phyloP scores from a whole-genome alignment of 345 rosid species.

The Melaleuca quinquenervia region DNA sequence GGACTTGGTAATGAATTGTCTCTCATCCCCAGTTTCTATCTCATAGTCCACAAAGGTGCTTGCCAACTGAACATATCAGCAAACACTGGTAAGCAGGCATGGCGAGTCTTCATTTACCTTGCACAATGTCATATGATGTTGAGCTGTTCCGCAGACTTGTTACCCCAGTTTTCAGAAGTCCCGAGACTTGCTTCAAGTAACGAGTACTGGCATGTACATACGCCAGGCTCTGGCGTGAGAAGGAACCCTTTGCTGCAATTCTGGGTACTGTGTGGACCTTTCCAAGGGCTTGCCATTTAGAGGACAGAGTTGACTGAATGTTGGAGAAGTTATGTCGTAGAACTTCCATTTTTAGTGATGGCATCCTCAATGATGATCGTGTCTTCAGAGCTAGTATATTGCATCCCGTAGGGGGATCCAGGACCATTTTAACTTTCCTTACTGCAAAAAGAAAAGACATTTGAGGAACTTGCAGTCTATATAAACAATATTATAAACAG shows the following conservation, averaged over 20 bases:
- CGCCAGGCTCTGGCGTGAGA: slow-evolving; percentile 83
- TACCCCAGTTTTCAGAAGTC: slow-evolving; percentile 83
- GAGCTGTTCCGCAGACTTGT: slow-evolving; percentile 88
- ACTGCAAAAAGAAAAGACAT: slow-evolving; percentile 36
- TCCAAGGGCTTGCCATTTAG: slow-evolving; percentile 69
- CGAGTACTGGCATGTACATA: slow-evolving; percentile 90
- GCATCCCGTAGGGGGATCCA: slow-evolving; percentile 81
- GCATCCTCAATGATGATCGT: slow-evolving; percentile 55
- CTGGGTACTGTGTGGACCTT: slow-evolving; percentile 51
- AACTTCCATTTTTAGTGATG: slow-evolving; percentile 41
- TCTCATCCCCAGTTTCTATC: not conserved
- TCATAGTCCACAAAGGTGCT: not conserved
- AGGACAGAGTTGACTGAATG: slow-evolving; percentile 42
- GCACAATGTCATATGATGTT: slow-evolving; percentile 74
- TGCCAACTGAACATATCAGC: not conserved
- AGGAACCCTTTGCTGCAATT: slow-evolving; percentile 55
- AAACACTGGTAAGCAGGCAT: not conserved
- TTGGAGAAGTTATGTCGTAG: slow-evolving; percentile 51
- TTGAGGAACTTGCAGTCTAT: not conserved
- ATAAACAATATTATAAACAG: not conserved
- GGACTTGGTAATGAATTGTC: not conserved
- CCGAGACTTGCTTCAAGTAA: slow-evolving; percentile 88
- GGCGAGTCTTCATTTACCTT: slow-evolving; percentile 32
- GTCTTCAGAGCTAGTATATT: slow-evolving; percentile 59
- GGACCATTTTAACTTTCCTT: slow-evolving; percentile 68